Percentiles rank a stretch among this genome's conserved stretches.
These are phyloP conservation scores for Endotrypanum monterogeii DNA, from an alignment of 208 protist species.

Conservation along the genomic window DNA sequence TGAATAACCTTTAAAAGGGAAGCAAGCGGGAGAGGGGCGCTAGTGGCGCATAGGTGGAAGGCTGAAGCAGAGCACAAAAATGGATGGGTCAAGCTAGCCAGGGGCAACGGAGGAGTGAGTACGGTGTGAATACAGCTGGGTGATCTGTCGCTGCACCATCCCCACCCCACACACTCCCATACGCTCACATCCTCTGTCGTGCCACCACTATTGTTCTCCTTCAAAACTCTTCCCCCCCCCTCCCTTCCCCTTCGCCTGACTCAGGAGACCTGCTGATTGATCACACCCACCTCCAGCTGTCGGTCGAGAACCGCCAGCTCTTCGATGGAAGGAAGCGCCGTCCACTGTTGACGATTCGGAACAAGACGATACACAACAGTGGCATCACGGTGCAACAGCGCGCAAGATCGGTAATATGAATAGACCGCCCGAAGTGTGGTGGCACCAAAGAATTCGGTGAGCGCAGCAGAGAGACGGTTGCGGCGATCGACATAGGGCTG, in stretches of 20 bases:
- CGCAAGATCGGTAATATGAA: conserved; percentile 60
- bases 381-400: conserved; percentile 58
- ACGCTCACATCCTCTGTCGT: no score
- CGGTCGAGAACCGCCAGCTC: conserved; percentile 78
- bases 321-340: conserved; percentile 68
- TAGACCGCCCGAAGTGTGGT: conserved; percentile 55
- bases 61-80: neutral
- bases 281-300: conserved; percentile 38
- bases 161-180: no score
- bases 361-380: conserved; percentile 58
- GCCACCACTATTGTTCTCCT: no score
- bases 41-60: neutral
- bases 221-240: no score
- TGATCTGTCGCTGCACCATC: no score
- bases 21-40: no score
- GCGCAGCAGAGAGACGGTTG: conserved; percentile 26
- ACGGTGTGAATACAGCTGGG: neutral
- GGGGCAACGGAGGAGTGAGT: neutral
- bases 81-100: neutral
- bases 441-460: conserved; percentile 33
- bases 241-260: no score
- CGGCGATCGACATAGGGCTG: conserved; percentile 44
- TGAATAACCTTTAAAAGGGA: no score
- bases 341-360: conserved; percentile 66
- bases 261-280: neutral